Evolutionary conservation across 495 filamentous ascomycete species (phyloP), one percentile per base, ranked within the genome.

Genomic region (Evansstolkia leycettana): DNA sequence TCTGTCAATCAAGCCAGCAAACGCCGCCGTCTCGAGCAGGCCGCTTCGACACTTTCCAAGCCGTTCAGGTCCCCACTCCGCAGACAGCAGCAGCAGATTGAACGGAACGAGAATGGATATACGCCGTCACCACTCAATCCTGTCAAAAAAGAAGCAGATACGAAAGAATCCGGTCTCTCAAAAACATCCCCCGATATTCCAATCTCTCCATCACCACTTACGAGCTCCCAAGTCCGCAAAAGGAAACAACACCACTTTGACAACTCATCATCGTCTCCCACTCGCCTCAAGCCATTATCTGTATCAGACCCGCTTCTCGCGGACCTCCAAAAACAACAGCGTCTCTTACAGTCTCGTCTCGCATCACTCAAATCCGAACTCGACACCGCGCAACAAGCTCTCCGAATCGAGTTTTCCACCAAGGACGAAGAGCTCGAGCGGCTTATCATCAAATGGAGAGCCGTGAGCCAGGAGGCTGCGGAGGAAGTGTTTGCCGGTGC

Each of bases 51-150:
- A 2, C 66, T 84, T 5, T 63, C 65, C 31, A 75, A 75, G 41
- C 79, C 79, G 3, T 84, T 84, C 66, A 76, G 74, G 50, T 80
- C 78, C 3, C 78, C 78, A 6, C 58, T 81, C 29, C 69, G 55
- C 41, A 61, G 44, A 41, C 57, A 46, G 32, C 36, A 19, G 11
- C 37, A 32, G 14, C 9, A 42, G 43, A n/a, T 25, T 36, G 12
- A 35, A 34, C n/a, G n/a, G n/a, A n/a, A n/a, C n/a, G n/a, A 37
- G 3, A 20, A 45, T 27, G 30, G 29, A 19, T 42, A n/a, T 13
- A 17, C 18, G 6, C 24, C 43, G 17, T 31, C 39, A 14, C 40
- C 44, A 5, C 26, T 38, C 18, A 16, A 34, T 10, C n/a, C n/a
- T n/a, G 19, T 11, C 6, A 11, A 3, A 34, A 18, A 34, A 24